phyloP scores from a whole-genome alignment of 305 asterid genomes.

The Plantago coronopus region DNA sequence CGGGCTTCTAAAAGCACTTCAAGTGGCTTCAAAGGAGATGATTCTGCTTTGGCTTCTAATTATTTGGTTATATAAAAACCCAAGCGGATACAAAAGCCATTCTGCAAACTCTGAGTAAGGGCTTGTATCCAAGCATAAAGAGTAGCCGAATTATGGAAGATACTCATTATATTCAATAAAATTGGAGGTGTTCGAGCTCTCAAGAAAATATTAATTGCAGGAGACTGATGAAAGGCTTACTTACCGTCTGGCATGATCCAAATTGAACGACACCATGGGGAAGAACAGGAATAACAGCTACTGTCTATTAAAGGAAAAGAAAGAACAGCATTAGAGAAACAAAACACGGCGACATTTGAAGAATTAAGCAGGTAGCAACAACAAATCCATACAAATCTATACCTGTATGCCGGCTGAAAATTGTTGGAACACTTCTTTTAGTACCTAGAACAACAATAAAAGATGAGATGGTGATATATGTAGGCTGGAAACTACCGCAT shows the following conservation, averaged over 20 bases:
- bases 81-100: too few relatives aligned
- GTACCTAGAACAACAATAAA: constrained; percentile 39
- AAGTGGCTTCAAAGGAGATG: too few relatives aligned
- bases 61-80: too few relatives aligned
- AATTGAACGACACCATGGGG: constrained; percentile 81
- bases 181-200: neutral
- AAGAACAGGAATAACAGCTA: constrained; percentile 68
- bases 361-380: neutral
- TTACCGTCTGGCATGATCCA: constrained; percentile 58
- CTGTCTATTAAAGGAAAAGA: constrained; percentile 42
- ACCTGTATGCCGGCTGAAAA: constrained; percentile 79
- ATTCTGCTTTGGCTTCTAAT: too few relatives aligned
- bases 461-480: constrained; percentile 4
- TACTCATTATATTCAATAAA: too few relatives aligned
- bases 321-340: constrained; percentile 10
- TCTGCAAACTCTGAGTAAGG: too few relatives aligned
- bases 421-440: constrained; percentile 54
- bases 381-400: constrained; percentile 8
- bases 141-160: too few relatives aligned
- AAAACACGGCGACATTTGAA: constrained; percentile 3
- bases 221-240: constrained; percentile 17
- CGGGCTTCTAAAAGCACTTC: too few relatives aligned
- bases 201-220: neutral
- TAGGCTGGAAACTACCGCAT: too few relatives aligned
- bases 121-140: too few relatives aligned